Base-by-base conservation (phyloP, 2,329 filamentous ascomycete species). In the Passalora sequoiae region DNA sequence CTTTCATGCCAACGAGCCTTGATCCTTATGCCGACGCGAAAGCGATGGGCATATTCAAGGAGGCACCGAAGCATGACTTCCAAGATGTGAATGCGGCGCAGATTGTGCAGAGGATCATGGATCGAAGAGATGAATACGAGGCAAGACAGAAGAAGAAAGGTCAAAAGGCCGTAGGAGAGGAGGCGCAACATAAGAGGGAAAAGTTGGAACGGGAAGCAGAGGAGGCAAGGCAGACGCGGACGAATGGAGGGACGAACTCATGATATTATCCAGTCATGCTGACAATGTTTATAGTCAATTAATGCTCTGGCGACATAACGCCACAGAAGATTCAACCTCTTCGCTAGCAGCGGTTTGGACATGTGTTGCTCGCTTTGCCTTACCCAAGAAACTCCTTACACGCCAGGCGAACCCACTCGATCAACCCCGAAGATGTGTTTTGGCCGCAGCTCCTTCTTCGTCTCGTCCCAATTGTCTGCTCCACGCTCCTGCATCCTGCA, bases 51-150 rank as follows among this genome's bases (percentile, higher is more conserved):
- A 88, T 98, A 61, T 95, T 94, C 72, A 76, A 73, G 29, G 80
- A 94, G 63, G 82, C 95, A 30, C 77, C 78, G 8, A 66, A 72
- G 39, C 92, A 98, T 67, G 73, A 79, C 15, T 98, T 91, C 63
- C 77, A 86, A 52, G 76, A 89, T 49, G 89, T 97, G 51, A 96
- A 97, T 65, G 89, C 91, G 1, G 89, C 83, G 3, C 84, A 92
- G 56, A 97, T 98, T 56, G 89, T 98, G 36, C 79, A 84, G 55
- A 75, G 92, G 22, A 98, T 98, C 62, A 74, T 97, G 73, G 85
- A 82, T 66, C 89, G 87, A 59, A 76, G 89, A 24, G 83, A 84
- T 46, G 77, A 87, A 61, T 98, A 96, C 65, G 91, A 97, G 69
- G 92, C 88, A 58, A 75, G 92, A 47, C 92, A 98, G 71, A 76